Evolutionary conservation across 805 yeast genomes (phyloP).

Genomic region (Wickerhamiella sergipiensis): DNA sequence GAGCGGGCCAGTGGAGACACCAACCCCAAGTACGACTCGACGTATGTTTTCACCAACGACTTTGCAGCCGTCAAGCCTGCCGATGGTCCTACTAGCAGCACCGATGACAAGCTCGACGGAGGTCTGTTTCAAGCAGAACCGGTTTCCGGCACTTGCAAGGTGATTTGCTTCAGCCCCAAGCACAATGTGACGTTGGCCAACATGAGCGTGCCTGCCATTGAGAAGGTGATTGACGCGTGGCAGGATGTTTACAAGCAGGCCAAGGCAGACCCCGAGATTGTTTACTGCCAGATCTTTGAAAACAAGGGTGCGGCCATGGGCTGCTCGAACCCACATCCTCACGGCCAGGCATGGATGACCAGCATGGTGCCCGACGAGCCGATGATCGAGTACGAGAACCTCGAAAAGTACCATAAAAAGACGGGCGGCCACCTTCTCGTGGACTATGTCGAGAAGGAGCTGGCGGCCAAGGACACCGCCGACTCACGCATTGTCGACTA

Average conservation of each 20-base stretch:
- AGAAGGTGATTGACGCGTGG: constrained; percentile 48
- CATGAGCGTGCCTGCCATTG: constrained; percentile 35
- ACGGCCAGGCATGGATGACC: constrained; percentile 71
- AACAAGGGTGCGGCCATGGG: constrained; percentile 75
- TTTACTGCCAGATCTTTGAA: constrained; percentile 58
- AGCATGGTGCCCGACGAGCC: constrained; percentile 56
- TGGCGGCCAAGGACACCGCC: constrained; percentile 17
- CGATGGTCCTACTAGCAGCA: constrained; percentile 8
- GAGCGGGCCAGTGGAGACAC: constrained; percentile 44
- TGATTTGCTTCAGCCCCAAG: constrained; percentile 58
- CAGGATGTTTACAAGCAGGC: constrained; percentile 35
- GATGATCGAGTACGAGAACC: constrained; percentile 38
- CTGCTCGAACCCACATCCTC: constrained; percentile 72
- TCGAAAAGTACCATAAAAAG: constrained; percentile 33
- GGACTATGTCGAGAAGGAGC: constrained; percentile 47
- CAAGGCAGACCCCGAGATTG: constrained; percentile 28
- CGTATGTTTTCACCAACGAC: constrained; percentile 54
- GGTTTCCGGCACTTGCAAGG: constrained; percentile 55
- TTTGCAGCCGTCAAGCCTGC: constrained; percentile 47
- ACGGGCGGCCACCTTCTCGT: constrained; percentile 40
- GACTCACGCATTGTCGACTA: constrained; percentile 39
- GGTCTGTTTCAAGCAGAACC: constrained; percentile 41
- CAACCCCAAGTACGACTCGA: constrained; percentile 44
- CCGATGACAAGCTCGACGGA: constrained; percentile 18
- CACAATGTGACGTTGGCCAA: constrained; percentile 55